Base-by-base conservation (phyloP, 345 rosid genomes). In the Gossypium arboreum region DNA sequence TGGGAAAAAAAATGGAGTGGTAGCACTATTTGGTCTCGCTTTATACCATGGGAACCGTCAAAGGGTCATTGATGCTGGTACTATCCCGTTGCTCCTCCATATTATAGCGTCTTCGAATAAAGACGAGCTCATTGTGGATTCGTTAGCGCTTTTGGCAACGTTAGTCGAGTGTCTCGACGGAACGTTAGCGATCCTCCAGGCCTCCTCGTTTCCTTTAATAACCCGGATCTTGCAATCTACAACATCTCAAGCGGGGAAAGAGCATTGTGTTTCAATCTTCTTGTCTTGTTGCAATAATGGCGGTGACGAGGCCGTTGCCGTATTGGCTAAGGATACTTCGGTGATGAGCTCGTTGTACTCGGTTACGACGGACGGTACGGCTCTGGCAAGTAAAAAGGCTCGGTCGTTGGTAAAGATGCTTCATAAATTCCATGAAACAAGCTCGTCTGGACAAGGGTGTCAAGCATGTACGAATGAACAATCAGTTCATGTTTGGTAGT, bases 1-100 rank as follows among this genome's bases (percentile, higher is more conserved):
- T 25, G 92, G 94, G 12, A 88, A 89, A 78, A 88, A 90, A 82
- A 94, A 85, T 27, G 94, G 92, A 17, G 78, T 90, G 11, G 88
- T 86, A 2, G 82, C 94, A 0, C 77, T 92, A 41, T 85, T 88
- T 52, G 91, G 87, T 2, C 87, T 94, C 25, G 79, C 88, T 70
- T 72, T 86, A 27, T 67, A 79, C 48, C 85, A 81, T 0, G 89
- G 76, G 9, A 94, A 87, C 68, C 85, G 81, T 58, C 81, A 80
- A 63, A 88, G 80, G 41, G 91, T 90, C 9, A 73, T 94, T 2
- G 83, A 80, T 2, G 81, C 91, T 4, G 96, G 97, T 5, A 52
- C 76, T 8, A 81, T 90, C 58, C 92, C 89, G 9, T 18, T 83
- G 48, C 85, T 94, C 16, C 72, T 83, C 0, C 83, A 86, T 27